Evolutionary conservation across 108 stramenopile genomes (phyloP), one percentile per base, ranked within the genome.

Genomic region (Mayamaea pseudoterrestris): DNA sequence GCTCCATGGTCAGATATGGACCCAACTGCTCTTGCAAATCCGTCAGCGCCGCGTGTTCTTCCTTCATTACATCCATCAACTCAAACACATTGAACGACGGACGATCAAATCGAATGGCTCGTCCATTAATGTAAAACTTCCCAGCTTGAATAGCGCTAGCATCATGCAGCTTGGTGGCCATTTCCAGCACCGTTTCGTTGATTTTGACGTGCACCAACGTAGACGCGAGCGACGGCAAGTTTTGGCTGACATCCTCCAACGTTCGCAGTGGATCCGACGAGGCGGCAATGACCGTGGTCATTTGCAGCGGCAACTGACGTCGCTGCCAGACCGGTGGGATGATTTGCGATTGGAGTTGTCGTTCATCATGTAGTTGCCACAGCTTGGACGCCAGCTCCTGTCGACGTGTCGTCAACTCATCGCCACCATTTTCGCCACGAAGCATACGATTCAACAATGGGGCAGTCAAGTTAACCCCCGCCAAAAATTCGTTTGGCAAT

Each of bases 71-170:
- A 42, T 78, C 51, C 13, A 91, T 54, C 35, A 91, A 25, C 50
- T 83, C 76, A 72, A 87, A 91, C 0, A 91, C 62, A 53, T 91
- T 91, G 63, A 91, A 91, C 20, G 72, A 73, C 24, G 81, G 73
- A 1, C 82, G 73, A 30, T 78, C 78, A 11, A 86, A 57, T 14
- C 58, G 35, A 0, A 83, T 57, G 28, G 47, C 37, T 30, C 77
- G 74, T 11, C 77, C 73, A 49, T 91, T 91, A 31, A 91, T 65
- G 27, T 60, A 78, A 18, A 85, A 53, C 13, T 67, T 62, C 29
- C 75, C 82, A 21, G 61, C 69, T 13, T 56, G 44, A 24, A 71
- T 55, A 11, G 66, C 32, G 34, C 59, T 51, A 7, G 69, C 65
- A 18, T 47, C 61, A 43, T 74, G 61, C 44, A 80, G 44, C 23